A percentile compares a stretch with the other conserved stretches of the same genome.
Evolutionary conservation across 23 red algal species (phyloP).

Genomic region (Chondrus crispus): DNA sequence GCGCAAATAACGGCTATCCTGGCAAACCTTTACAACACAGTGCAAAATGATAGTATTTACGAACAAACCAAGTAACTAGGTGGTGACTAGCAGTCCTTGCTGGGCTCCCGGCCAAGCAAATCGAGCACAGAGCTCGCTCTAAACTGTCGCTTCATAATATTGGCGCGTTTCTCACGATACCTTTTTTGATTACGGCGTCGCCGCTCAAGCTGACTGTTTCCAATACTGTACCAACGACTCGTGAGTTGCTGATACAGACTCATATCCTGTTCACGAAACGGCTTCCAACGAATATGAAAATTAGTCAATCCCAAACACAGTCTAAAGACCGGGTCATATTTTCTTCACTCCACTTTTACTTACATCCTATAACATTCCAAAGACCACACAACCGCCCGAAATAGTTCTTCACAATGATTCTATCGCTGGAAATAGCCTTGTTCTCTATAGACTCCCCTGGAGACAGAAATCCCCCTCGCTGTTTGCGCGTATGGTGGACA

Average conservation of each 20-base stretch:
- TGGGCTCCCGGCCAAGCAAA: no score
- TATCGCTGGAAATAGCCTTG: background rate
- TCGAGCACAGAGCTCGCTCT: no score
- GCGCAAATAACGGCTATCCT: no score
- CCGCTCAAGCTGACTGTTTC: background rate
- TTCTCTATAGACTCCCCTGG: background rate
- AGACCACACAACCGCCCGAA: background rate
- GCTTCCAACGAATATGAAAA: background rate
- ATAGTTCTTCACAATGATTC: background rate
- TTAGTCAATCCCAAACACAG: background rate
- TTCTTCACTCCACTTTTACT: background rate
- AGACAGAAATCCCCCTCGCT: background rate
- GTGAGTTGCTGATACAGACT: background rate
- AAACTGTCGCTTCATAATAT: background rate
- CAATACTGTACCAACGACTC: background rate
- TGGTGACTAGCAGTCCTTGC: no score
- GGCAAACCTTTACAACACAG: no score
- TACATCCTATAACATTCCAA: background rate
- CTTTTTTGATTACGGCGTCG: background rate
- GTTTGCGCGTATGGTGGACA: background rate
- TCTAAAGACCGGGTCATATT: background rate
- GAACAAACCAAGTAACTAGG: no score
- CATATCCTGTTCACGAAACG: background rate
- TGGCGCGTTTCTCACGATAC: background rate
- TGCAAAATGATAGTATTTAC: no score